A percentile compares a stretch with the other conserved stretches of the same genome.
Conservation (phyloP, 2,329 filamentous ascomycete genomes). For the Fusarium sororula region DNA sequence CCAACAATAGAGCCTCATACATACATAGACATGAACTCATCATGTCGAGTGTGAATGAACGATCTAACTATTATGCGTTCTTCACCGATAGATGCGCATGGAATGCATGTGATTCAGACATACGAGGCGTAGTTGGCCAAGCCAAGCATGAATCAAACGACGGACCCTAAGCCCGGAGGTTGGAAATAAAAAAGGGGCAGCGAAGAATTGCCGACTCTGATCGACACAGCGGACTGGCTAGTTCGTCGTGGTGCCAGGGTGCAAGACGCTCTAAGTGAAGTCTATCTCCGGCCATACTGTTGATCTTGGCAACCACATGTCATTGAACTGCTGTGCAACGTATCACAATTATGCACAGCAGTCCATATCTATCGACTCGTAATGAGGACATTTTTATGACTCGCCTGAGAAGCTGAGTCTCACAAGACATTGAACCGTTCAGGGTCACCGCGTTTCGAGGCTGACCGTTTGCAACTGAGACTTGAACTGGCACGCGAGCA, state of each 20-base stretch:
- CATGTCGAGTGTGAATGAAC: background rate
- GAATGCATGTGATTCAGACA: conserved; percentile 28
- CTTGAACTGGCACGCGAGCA: conserved; percentile 32
- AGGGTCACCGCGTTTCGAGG: background rate
- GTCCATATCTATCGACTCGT: background rate
- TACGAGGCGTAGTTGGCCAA: background rate
- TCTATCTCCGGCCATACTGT: conserved; percentile 28
- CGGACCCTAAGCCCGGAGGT: background rate
- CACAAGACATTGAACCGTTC: background rate
- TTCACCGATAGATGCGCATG: background rate
- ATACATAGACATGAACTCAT: background rate
- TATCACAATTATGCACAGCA: conserved; percentile 12
- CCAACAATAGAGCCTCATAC: background rate
- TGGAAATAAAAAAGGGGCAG: conserved; percentile 27
- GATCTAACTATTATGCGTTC: background rate
- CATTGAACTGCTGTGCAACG: conserved; percentile 12
- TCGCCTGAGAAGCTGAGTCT: background rate
- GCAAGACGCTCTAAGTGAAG: conserved; percentile 13
- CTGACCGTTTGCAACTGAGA: background rate
- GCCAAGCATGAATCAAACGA: conserved; percentile 19
- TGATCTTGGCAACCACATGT: conserved; percentile 22
- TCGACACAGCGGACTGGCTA: conserved; percentile 31
- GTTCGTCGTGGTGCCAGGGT: conserved; percentile 18
- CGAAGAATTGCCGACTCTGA: conserved; percentile 31
- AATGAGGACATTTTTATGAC: background rate